phyloP scores from a whole-genome alignment of 176 grass and related monocot genomes.

The barley (Hordeum vulgare) region DNA sequence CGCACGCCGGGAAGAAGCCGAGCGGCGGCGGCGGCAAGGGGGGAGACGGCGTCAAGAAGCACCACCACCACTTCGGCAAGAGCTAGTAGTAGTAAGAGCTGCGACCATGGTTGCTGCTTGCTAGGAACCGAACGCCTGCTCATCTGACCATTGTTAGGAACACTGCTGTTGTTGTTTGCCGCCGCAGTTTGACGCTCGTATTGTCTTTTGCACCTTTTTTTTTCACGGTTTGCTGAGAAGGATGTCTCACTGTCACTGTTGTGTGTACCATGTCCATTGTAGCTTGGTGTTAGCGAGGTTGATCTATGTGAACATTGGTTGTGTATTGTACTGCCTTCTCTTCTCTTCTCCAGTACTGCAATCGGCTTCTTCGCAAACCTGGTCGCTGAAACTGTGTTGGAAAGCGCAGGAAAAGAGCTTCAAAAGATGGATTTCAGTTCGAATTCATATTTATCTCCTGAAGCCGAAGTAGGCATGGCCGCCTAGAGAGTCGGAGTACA shows the following conservation, averaged over 20 bases:
- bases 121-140: conserved; percentile 3
- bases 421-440: not conserved
- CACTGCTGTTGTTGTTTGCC: not conserved
- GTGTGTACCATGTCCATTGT: not conserved
- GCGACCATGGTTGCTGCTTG: not conserved
- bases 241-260: not conserved
- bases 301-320: conserved; percentile 15
- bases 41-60: conserved; percentile 45
- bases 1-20: conserved; percentile 45
- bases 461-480: no score
- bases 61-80: conserved; percentile 52
- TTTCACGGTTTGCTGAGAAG: not conserved
- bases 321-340: not conserved
- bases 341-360: no score
- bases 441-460: no score
- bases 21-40: conserved; percentile 19
- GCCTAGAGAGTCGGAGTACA: no score
- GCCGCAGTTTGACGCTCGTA: conserved; percentile 20
- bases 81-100: conserved; percentile 15
- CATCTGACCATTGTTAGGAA: conserved; percentile 47
- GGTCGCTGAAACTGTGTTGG: not conserved
- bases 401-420: not conserved
- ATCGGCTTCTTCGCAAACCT: not conserved
- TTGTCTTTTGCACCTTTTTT: not conserved
- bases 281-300: not conserved